phyloP scores from a whole-genome alignment of 129 eudicot species.

The Oenanthe sinensis region DNA sequence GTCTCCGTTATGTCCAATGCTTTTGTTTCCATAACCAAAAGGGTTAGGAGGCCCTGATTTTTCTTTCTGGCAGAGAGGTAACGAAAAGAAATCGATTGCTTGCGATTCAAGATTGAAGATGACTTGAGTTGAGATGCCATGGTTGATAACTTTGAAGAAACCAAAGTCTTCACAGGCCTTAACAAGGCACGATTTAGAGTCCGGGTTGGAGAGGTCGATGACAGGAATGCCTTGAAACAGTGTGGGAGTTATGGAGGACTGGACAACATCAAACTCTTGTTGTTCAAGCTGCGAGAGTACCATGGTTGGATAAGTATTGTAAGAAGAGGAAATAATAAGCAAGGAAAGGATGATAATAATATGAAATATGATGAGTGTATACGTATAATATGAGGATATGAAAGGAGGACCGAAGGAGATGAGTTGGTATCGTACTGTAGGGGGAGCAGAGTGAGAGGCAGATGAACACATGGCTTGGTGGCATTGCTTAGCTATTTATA shows the following conservation, averaged over 20 bases:
- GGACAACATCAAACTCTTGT: slow-evolving; percentile 26
- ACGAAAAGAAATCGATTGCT: slow-evolving; percentile 56
- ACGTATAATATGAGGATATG: background rate
- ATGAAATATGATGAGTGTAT: background rate
- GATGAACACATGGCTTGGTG: slow-evolving; percentile 20
- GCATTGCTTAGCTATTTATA: slow-evolving; percentile 21
- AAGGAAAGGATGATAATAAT: background rate
- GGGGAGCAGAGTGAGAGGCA: slow-evolving; percentile 6
- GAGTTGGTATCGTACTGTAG: slow-evolving; percentile 15
- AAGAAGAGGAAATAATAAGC: background rate
- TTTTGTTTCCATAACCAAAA: slow-evolving; percentile 72
- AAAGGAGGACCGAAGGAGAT: background rate
- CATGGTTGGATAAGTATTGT: slow-evolving; percentile 26
- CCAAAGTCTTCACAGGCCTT: slow-evolving; percentile 76
- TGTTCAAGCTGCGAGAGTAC: slow-evolving; percentile 45
- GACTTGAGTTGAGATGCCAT: slow-evolving; percentile 46
- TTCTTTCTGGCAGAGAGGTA: slow-evolving; percentile 40
- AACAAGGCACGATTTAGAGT: slow-evolving; percentile 55
- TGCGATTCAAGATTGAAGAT: slow-evolving; percentile 48
- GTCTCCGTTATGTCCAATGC: slow-evolving; percentile 67
- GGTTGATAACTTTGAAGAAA: slow-evolving; percentile 70
- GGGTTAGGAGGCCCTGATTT: slow-evolving; percentile 60
- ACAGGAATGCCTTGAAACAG: slow-evolving; percentile 44
- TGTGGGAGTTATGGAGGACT: slow-evolving; percentile 26
- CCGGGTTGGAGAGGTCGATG: slow-evolving; percentile 73